These are phyloP conservation scores for Penicillium sp. DNA, from an alignment of 2,329 filamentous ascomycete species.

Conservation along the genomic window DNA sequence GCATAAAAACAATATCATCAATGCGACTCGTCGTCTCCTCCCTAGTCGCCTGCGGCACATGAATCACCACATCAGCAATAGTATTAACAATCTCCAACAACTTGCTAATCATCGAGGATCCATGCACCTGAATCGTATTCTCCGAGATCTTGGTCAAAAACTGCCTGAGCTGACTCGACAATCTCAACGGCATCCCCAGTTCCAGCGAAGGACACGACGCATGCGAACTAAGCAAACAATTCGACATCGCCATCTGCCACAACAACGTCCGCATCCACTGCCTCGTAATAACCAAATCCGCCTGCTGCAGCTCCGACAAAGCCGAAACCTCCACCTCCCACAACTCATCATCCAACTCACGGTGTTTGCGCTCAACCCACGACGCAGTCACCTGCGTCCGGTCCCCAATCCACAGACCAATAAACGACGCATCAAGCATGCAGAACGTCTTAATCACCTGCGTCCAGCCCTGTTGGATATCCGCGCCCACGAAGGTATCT, in stretches of 20 bases:
- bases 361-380: constrained; percentile 48
- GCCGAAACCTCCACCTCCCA: constrained; percentile 38
- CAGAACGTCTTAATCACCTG: constrained; percentile 46
- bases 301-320: constrained; percentile 45
- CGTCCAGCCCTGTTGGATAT: constrained; percentile 43
- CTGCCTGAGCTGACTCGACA: constrained; percentile 44
- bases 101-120: constrained; percentile 57
- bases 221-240: constrained; percentile 40
- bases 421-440: constrained; percentile 44
- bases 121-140: constrained; percentile 53
- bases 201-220: constrained; percentile 31
- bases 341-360: constrained; percentile 40
- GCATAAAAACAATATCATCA: constrained; percentile 54
- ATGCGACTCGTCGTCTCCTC: constrained; percentile 49
- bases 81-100: constrained; percentile 60
- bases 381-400: constrained; percentile 36
- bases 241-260: constrained; percentile 51
- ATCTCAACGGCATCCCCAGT: constrained; percentile 44
- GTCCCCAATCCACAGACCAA: constrained; percentile 45
- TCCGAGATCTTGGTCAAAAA: constrained; percentile 42
- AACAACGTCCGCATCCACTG: constrained; percentile 50
- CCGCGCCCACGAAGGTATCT: constrained; percentile 29
- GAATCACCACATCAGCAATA: constrained; percentile 56
- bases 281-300: constrained; percentile 49
- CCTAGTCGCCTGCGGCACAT: constrained; percentile 47